Evolutionary conservation across 1,284 basidiomycete species (phyloP), one percentile per base, ranked within the genome.

Genomic region (Sporisorium scitamineum): DNA sequence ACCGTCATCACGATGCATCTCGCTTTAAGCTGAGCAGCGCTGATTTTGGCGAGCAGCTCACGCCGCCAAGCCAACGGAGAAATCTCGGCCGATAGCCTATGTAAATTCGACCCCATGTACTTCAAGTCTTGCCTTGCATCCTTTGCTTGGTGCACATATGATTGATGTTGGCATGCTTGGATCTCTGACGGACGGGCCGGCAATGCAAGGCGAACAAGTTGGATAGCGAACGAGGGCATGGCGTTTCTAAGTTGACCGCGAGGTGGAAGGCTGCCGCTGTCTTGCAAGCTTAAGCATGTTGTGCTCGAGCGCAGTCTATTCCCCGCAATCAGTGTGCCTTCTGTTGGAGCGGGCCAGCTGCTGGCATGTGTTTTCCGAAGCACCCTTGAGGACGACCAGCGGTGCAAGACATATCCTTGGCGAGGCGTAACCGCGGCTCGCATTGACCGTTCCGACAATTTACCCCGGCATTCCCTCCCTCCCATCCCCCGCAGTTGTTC

Each of bases 231-330:
- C 6, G 39, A 20, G 39, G n/a, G n/a, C 39, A 20, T 20, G 39
- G n/a, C 39, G 18, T 39, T 39, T n/a, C 14, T 16, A 20, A 7
- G 1, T 42, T 18, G 3, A 18, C 37, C 37, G 37, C 16, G 26
- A 45, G 42, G 54, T 56, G 54, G 42, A 56, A 56, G 54, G 27
- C 54, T 56, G 37, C 54, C 54, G 54, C 42, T 32, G 29, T n/a
- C n/a, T n/a, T n/a, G n/a, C n/a, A n/a, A n/a, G n/a, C n/a, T n/a
- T n/a, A n/a, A n/a, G n/a, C n/a, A n/a, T 31, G 48, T 5, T 1
- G 45, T 27, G 18, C n/a, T 20, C 18, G 32, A n/a, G 22, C 8
- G 27, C 16, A 14, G 24, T n/a, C 31, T 32, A 45, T 34, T 56
- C 54, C 54, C 42, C 54, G 54, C 42, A 16, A 14, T n/a, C n/a